Evolutionary conservation across 257 asterid species (phyloP), one percentile per base, ranked within the genome.

Genomic region (Henckelia pumila): DNA sequence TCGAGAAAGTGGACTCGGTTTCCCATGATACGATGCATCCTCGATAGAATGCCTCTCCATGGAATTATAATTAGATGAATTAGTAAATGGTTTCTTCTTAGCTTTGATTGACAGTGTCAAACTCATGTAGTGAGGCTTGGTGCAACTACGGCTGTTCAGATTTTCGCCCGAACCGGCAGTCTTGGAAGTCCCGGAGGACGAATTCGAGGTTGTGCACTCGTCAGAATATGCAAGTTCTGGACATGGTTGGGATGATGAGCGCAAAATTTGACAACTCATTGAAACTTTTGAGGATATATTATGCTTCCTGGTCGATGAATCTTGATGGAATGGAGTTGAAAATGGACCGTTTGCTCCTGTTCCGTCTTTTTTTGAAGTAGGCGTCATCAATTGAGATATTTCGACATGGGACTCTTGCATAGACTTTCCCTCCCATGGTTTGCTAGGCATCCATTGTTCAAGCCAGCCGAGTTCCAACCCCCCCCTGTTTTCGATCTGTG

Each of bases 111-210:
- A 78, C 44, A 76, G 70, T 0, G 96, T 91, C 28, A 62, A 71
- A 55, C 75, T 87, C 99, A 94, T 88, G 83, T 91, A 94, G 71
- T 77, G 72, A 14, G 92, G 93, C 75, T 72, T 83, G 3, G 63
- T 47, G 24, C 62, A 35, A 9, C 49, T 66, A 50, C 69, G 77
- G 58, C 74, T 87, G 13, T 56, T 71, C n/a, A 37, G 37, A 13
- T 75, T 66, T 17, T 77, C 82, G 52, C 75, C 79, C 1, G 90
- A 85, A n/a, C 83, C 84, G 0, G 81, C 85, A 21, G 83, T 74
- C 47, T 79, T 95, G 22, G 89, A 81, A 56, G 95, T 81, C 16
- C 91, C 76, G 0, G 85, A 61, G 29, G 97, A 85, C 4, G 98
- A 88, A 75, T 80, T 84, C 8, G 99, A 84, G 13, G 91, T 84